Conservation (phyloP, 208 protist genomes). For the Trypanosomatidae sp. region DNA sequence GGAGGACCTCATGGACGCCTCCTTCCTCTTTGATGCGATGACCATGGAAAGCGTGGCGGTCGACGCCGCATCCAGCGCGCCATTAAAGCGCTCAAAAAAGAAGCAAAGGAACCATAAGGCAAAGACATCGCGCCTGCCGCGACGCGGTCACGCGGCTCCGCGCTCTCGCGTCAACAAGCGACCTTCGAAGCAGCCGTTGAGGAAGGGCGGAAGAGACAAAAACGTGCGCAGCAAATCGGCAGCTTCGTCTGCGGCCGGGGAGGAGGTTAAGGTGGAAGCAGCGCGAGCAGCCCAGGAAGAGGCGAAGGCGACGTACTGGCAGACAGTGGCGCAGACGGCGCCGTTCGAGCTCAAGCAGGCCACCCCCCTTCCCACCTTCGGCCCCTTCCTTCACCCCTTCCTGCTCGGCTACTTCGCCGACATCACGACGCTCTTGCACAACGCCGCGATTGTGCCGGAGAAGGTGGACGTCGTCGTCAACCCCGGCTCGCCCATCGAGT, state of each 20-base stretch:
- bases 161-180: no score
- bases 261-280: not conserved
- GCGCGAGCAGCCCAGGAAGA: not conserved
- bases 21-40: no score
- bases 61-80: no score
- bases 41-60: no score
- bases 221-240: not conserved
- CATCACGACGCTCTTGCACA: slow-evolving; percentile 84
- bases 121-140: no score
- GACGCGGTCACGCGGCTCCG: no score
- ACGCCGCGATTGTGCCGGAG: slow-evolving; percentile 80
- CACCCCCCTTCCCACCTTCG: slow-evolving; percentile 76
- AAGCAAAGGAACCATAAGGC: no score
- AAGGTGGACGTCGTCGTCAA: slow-evolving; percentile 89
- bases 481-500: slow-evolving; percentile 77
- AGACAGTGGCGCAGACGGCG: slow-evolving; percentile 34
- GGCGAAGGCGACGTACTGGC: slow-evolving; percentile 33
- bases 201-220: no score
- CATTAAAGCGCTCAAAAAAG: no score
- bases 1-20: no score
- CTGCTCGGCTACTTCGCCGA: slow-evolving; percentile 90
- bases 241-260: no score
- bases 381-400: slow-evolving; percentile 59
- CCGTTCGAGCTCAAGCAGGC: slow-evolving; percentile 66
- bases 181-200: no score